Base-by-base conservation (phyloP, 2,329 filamentous ascomycete genomes). In the Monosporascus sp. region DNA sequence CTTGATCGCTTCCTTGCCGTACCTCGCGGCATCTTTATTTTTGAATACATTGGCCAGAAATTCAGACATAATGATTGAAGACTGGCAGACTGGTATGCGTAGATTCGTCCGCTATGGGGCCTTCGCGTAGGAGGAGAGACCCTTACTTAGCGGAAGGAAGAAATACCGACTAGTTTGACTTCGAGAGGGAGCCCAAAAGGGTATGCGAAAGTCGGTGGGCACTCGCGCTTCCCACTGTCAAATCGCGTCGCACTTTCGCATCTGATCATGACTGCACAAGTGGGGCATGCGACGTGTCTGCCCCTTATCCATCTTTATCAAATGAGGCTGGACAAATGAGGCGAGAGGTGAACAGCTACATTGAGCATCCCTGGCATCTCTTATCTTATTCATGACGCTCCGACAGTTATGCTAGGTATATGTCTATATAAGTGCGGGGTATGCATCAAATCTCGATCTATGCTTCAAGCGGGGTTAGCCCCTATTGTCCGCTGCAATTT, bases 151-250 rank as follows among this genome's bases (percentile, higher is more conserved):
- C 7, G 25, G 37, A 31, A 14, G 18, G 36, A 38, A 24, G 20
- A 50, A 41, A 43, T 43, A 17, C 11, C 24, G 6, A 43, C 17
- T 31, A 41, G 31, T 14, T 35, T 35, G 31, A 14, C 9, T 35
- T 35, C 31, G 31, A 35, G 31, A 41, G 20, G 25, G 27, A 25
- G 22, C n/a, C 36, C 22, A 27, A 41, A 41, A 36, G 18, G 31
- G 48, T n/a, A 35, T 35, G 18, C 37, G 41, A 50, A 43, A 50
- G 48, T 50, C 48, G 48, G 48, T 50, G 48, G 48, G 24, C 48
- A 50, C 39, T 43, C 14, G 18, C 14, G 22, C 6, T 46, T 15
- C 9, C 7, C 25, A 46, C 43, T 14, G 25, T 14, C 43, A 46
- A 46, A 46, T 46, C 43, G 43, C 43, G 43, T 46, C 24, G 14